Base-by-base conservation (phyloP, 2,329 filamentous ascomycete species). In the Clonostachys rhizophaga region DNA sequence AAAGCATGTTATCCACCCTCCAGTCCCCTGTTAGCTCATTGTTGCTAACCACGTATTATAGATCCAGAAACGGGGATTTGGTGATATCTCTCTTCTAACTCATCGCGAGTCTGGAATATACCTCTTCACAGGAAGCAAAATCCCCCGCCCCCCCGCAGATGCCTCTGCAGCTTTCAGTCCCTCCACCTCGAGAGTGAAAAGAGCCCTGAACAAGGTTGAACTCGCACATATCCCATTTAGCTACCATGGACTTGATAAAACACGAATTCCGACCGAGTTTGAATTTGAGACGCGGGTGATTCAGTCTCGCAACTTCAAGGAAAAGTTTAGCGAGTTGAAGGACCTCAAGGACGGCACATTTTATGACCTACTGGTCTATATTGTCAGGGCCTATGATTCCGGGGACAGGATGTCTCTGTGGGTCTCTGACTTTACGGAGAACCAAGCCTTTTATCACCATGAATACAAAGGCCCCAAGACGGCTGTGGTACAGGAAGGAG, bases 361-460 rank as follows among this genome's bases (percentile, higher is more conserved):
- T 58, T 81, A 77, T 55, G 82, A 96, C 59, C 60, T 95, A 2
- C 70, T 89, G 16, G 90, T 79, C 2, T 78, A 91, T 58, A 80
- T 95, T 3, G 76, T 91, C 42, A 71, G 63, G 42, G 76, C 77
- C 0, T 72, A 63, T 40, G 66, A 72, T 33, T 17, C 55, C 7
- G 58, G 60, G 18, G 72, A 76, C 24, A 77, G 66, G 48, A 65
- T 79, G 12, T 79, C 81, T 6, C 53, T 96, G 0, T 91, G 91
- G 71, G 69, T 95, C 16, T 87, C 88, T 0, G 91, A 96, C 64
- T 96, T 91, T 62, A 95, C 90, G 0, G 68, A 79, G 44, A 89
- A 96, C 57, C 58, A 71, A 0, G 50, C 58, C 1, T 83, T 96
- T 49, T 84, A 76, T 53, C 65, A 82, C 35, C 81, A 55, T 47